Conservation (phyloP, 2,329 filamentous ascomycete genomes). For the Graphilbum ipis-grandicollis region DNA sequence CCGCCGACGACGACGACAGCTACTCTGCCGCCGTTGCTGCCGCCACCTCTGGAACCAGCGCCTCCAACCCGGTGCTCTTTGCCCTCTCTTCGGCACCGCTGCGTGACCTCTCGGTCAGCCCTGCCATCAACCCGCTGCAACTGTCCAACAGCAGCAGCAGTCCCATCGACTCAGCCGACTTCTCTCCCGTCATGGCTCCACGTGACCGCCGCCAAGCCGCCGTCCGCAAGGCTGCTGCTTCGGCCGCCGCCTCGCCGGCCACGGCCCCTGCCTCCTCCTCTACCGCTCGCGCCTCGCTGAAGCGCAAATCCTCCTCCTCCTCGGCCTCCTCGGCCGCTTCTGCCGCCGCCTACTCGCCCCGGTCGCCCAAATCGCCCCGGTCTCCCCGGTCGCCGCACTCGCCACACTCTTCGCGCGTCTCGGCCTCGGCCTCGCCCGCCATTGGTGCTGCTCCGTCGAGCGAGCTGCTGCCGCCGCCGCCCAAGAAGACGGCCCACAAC, state of each 20-base stretch:
- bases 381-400: too few species aligned
- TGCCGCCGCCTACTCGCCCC: slow-evolving; percentile 6
- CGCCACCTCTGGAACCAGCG: too few species aligned
- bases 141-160: slow-evolving; percentile 9
- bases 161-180: too few species aligned
- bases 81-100: slow-evolving; percentile 6
- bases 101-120: slow-evolving; percentile 12
- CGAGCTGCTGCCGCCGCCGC: slow-evolving; percentile 7
- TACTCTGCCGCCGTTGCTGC: not conserved
- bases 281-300: slow-evolving; percentile 10
- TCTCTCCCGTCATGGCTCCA: too few species aligned
- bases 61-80: slow-evolving; percentile 12
- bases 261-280: slow-evolving; percentile 4
- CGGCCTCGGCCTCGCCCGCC: too few species aligned
- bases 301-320: slow-evolving; percentile 15
- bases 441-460: too few species aligned
- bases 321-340: slow-evolving; percentile 6
- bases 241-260: too few species aligned
- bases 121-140: slow-evolving; percentile 18
- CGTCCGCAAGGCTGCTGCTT: slow-evolving; percentile 9
- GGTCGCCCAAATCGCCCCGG: slow-evolving; percentile 5
- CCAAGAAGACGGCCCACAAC: slow-evolving; percentile 68
- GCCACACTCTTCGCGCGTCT: too few species aligned
- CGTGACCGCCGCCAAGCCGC: slow-evolving; percentile 11
- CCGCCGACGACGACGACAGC: slow-evolving; percentile 8